Conservation (phyloP, 345 rosid genomes). For the Citrus unshiu region DNA sequence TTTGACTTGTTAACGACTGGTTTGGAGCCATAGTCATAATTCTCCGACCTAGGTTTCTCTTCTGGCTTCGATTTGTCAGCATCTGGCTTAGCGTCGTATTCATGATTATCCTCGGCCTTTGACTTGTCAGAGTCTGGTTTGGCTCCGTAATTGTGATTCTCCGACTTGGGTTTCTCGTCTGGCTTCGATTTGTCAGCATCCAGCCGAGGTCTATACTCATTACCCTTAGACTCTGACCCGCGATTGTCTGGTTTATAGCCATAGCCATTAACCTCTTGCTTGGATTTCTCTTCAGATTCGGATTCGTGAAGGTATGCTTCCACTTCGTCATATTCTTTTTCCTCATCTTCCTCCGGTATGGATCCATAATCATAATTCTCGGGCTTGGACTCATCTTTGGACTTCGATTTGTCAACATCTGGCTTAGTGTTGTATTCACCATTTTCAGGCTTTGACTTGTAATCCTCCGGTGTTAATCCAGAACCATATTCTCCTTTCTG, state of each 20-base stretch:
- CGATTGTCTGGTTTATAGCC: not conserved
- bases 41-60: not conserved
- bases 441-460: not conserved
- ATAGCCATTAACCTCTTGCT: not conserved
- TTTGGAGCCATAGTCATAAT: not conserved
- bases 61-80: conserved; percentile 1
- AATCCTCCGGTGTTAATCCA: not conserved
- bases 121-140: not conserved
- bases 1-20: not conserved
- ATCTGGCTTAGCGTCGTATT: not conserved
- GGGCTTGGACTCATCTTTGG: not conserved
- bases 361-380: conserved; percentile 2
- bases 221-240: conserved; percentile 4
- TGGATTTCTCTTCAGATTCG: not conserved
- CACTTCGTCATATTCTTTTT: not conserved
- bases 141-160: not conserved
- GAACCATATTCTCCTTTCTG: not conserved
- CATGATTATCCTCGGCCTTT: not conserved
- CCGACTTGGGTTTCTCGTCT: not conserved
- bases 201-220: not conserved
- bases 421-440: not conserved
- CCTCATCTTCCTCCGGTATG: not conserved
- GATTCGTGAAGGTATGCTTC: not conserved
- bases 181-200: not conserved
- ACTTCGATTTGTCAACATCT: not conserved